Percentiles rank a stretch among this genome's conserved stretches.
These are phyloP conservation scores for Moniliophthora roreri DNA, from an alignment of 1,284 basidiomycete genomes.

Conservation along the genomic window DNA sequence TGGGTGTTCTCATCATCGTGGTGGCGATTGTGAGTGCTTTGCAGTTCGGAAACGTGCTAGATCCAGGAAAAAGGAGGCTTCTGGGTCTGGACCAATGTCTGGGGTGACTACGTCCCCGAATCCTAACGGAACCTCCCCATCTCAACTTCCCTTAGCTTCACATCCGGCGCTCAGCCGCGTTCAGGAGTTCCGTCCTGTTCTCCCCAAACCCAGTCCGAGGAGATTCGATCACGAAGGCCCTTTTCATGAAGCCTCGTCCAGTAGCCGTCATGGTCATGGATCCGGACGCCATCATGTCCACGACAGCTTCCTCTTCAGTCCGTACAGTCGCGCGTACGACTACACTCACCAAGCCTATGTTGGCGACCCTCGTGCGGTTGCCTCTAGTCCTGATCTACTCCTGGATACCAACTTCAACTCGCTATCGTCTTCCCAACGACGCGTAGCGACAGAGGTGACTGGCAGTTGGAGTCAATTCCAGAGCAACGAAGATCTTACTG, in stretches of 20 bases:
- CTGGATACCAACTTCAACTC: background rate
- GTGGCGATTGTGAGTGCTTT: constrained; percentile 58
- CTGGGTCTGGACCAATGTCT: constrained; percentile 7
- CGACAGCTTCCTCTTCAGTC: constrained; percentile 48
- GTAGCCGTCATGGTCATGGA: constrained; percentile 28
- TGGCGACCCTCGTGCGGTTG: background rate
- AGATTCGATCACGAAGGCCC: constrained; percentile 26
- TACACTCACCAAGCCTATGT: constrained; percentile 20
- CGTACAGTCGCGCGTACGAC: constrained; percentile 64
- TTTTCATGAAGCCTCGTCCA: constrained; percentile 41
- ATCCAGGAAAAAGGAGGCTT: constrained; percentile 26
- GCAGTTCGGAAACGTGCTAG: constrained; percentile 35
- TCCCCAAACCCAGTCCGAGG: constrained; percentile 40
- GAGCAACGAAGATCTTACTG: no score
- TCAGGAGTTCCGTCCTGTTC: constrained; percentile 54
- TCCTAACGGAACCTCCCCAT: background rate
- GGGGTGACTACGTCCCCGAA: constrained; percentile 7
- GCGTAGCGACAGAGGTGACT: no score
- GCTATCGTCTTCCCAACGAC: constrained; percentile 28
- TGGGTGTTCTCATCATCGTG: constrained; percentile 44
- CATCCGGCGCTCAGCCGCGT: constrained; percentile 46
- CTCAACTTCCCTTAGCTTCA: constrained; percentile 7
- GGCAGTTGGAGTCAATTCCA: no score
- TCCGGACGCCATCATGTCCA: constrained; percentile 40
- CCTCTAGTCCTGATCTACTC: background rate